Evolutionary conservation across 2,329 filamentous ascomycete species (phyloP).

Genomic region (Fusarium coffeatum): DNA sequence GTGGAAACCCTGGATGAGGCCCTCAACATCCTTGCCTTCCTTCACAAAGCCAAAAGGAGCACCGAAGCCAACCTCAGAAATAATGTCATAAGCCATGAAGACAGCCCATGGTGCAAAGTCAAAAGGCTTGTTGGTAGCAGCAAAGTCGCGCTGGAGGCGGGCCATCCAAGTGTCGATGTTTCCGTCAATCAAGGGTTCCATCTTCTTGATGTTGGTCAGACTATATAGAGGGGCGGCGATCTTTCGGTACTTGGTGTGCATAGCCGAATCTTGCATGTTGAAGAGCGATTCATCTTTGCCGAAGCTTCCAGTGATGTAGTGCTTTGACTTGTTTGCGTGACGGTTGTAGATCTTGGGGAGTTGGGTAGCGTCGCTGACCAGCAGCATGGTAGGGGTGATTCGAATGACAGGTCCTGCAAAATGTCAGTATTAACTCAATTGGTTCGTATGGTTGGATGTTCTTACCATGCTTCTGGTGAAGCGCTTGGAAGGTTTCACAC

Average conservation of each 20-base stretch:
- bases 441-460: accelerated
- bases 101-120: slow-evolving; percentile 60
- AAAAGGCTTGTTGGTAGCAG: slow-evolving; percentile 56
- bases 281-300: slow-evolving; percentile 67
- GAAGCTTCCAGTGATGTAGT: slow-evolving; percentile 69
- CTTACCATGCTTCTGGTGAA: slow-evolving; percentile 34
- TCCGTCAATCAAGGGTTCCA: slow-evolving; percentile 66
- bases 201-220: slow-evolving; percentile 67
- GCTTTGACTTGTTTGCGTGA: slow-evolving; percentile 66
- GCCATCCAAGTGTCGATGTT: slow-evolving; percentile 63
- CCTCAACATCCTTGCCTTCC: slow-evolving; percentile 57
- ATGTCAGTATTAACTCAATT: neutral
- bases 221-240: slow-evolving; percentile 66
- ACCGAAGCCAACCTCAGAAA: slow-evolving; percentile 60
- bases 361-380: slow-evolving; percentile 56
- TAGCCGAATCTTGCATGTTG: slow-evolving; percentile 65
- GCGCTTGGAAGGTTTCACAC: slow-evolving; percentile 28
- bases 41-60: slow-evolving; percentile 59
- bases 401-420: slow-evolving; percentile 37
- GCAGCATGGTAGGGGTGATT: slow-evolving; percentile 43
- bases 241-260: slow-evolving; percentile 65
- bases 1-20: slow-evolving; percentile 51
- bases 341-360: slow-evolving; percentile 67
- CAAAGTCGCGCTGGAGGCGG: slow-evolving; percentile 61
- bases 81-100: slow-evolving; percentile 57